These are phyloP conservation scores for Crithidia fasciculata DNA, from an alignment of 208 protist species.

Conservation along the genomic window DNA sequence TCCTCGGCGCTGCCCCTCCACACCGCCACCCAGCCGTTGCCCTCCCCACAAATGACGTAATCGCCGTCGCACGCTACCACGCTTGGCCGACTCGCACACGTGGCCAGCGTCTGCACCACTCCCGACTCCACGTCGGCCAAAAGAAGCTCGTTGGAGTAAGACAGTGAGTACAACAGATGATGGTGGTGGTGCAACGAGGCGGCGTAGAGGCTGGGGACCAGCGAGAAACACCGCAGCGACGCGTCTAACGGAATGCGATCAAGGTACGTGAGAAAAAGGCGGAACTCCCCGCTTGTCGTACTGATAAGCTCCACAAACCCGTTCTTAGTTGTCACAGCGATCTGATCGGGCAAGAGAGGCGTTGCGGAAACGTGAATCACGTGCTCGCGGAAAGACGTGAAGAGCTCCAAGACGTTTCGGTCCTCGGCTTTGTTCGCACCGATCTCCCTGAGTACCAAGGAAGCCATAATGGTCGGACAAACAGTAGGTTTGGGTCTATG, in stretches of 20 bases:
- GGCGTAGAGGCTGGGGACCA: slow-evolving; percentile 53
- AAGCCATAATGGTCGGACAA: slow-evolving; percentile 32
- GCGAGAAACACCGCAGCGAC: slow-evolving; percentile 77
- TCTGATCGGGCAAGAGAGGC: slow-evolving; percentile 46
- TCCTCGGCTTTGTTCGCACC: slow-evolving; percentile 47
- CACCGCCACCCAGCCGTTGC: slow-evolving; percentile 65
- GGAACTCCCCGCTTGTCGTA: slow-evolving; percentile 66
- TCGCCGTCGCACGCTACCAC: slow-evolving; percentile 70
- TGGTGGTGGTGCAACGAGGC: slow-evolving; percentile 24
- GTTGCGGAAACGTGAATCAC: slow-evolving; percentile 66
- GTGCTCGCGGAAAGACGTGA: slow-evolving; percentile 65
- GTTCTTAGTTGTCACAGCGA: slow-evolving; percentile 74
- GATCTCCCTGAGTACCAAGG: slow-evolving; percentile 62
- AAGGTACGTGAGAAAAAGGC: slow-evolving; percentile 79
- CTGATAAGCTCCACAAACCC: slow-evolving; percentile 86
- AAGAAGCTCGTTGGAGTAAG: slow-evolving; percentile 89
- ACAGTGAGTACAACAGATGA: slow-evolving; percentile 70
- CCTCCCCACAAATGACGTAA: slow-evolving; percentile 80
- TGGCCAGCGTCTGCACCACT: slow-evolving; percentile 48
- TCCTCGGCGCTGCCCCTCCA: slow-evolving; percentile 57
- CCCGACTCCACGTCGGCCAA: slow-evolving; percentile 64
- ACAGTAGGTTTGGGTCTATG: not conserved
- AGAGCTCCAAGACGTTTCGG: slow-evolving; percentile 58
- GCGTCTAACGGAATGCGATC: slow-evolving; percentile 67
- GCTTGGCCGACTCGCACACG: slow-evolving; percentile 70